Base-by-base conservation (phyloP, 345 rosid genomes). In the Moricandia moricandioides region DNA sequence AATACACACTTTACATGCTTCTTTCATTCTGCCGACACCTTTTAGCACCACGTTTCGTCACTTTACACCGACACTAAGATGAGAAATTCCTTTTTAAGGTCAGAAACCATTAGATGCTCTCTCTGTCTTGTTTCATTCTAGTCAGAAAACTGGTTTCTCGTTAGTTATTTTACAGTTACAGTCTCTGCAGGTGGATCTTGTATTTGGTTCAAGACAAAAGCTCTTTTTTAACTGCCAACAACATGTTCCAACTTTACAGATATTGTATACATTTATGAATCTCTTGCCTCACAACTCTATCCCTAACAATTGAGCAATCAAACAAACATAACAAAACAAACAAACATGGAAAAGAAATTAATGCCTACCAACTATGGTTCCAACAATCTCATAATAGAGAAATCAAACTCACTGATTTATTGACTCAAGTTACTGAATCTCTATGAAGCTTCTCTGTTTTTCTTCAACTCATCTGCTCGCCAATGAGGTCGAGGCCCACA, bases 401-500 rank as follows among this genome's bases (percentile, higher is more conserved):
- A 56, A 56, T 63, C 52, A 70, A 31, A 77, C 75, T 70, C 80
- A 45, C 75, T 18, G 66, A 70, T 56, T 77, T 70, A 57, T 65
- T 69, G 59, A 70, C 70, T 64, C 51, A 1, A 55, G 64, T 69
- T 30, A 61, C 17, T 24, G 29, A 62, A 67, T 26, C 68, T 59
- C n/a, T 49, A 4, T 1, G 0, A 52, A 52, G 64, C 37, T 52
- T 69, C 5, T 14, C 37, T 57, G 7, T n/a, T 47, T n/a, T 47
- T n/a, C 17, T 14, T 77, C 67, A 88, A 76, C 88, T 87, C 92
- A 92, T 84, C 79, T 92, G 98, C 76, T 92, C 94, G 12, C 97
- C 97, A 1, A 91, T 89, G 47, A 91, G 82, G 80, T 91, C 97
- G 29, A 91, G 88, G 65, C 97, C 97, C 34, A 91, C 97, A 0